Evolutionary conservation across 1,139 yeast species (phyloP), one percentile per base, ranked within the genome.

Genomic region (Citeromyces hawaiiensis): DNA sequence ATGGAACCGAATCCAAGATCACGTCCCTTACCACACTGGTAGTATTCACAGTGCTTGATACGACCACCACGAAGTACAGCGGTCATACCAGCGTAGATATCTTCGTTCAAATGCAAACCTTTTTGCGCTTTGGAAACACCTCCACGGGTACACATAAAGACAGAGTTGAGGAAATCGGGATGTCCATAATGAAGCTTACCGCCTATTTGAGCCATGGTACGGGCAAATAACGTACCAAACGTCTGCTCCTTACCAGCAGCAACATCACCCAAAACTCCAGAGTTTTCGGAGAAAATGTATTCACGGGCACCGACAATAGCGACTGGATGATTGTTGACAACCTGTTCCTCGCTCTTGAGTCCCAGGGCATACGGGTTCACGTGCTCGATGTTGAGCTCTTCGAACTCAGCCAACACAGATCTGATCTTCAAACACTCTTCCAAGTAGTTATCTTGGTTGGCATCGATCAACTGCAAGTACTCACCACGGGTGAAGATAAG

Each of bases 191-290:
- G 96, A 34, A 86, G 60, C 53, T 86, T 86, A 0, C 93, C 94
- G 0, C 95, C 94, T 46, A 86, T 76, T 45, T 79, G 82, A 0
- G 94, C 88, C 48, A 86, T 60, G 0, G 95, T 83, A 47, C 96
- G 65, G 0, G 95, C 88, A 63, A 85, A 86, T 42, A 86, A 61
- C 0, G 96, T 86, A 0, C 96, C 95, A 64, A 86, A 86, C 0
- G 96, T 86, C 54, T 86, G 94, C 52, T 86, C 96, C 51, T 86
- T 86, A 0, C 94, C 94, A 1, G 96, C 96, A 1, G 96, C 94
- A 42, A 86, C 79, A 56, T 86, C 96, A 1, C 96, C 96, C 18
- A 86, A 60, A 3, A 85, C 78, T 4, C 96, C 96, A 42, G 81
- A 73, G 48, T 81, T 81, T 54, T 85, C 95, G 0, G 94, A 82